These are phyloP conservation scores for Xylariaceae sp. DNA, from an alignment of 2,329 filamentous ascomycete species.

Conservation along the genomic window DNA sequence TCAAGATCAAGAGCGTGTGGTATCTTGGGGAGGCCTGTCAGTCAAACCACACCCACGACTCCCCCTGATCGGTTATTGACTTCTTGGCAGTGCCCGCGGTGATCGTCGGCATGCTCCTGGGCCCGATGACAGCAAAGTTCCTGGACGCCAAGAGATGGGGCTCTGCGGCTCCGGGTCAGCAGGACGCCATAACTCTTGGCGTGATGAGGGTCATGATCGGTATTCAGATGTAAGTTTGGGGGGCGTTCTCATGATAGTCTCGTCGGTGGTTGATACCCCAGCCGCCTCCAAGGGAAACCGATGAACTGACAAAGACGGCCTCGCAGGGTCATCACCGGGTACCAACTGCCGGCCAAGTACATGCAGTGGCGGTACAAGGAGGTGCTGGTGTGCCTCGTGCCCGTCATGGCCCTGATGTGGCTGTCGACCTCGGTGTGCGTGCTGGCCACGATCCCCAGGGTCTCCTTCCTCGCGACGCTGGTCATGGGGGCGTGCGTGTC, in stretches of 20 bases:
- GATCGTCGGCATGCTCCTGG: slow-evolving; percentile 44
- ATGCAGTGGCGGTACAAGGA: slow-evolving; percentile 41
- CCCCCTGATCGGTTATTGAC: too few species aligned
- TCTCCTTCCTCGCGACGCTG: slow-evolving; percentile 45
- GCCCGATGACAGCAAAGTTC: slow-evolving; percentile 47
- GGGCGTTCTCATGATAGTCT: too few species aligned
- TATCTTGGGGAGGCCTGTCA: slow-evolving; percentile 47
- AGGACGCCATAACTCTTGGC: slow-evolving; percentile 36
- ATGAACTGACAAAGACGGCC: too few species aligned
- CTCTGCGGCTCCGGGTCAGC: slow-evolving; percentile 24
- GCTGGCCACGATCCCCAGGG: slow-evolving; percentile 44
- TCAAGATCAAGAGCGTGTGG: slow-evolving; percentile 45
- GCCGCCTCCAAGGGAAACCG: too few species aligned
- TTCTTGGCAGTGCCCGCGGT: slow-evolving; percentile 43
- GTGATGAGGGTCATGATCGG: slow-evolving; percentile 54
- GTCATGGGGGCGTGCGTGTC: slow-evolving; percentile 55
- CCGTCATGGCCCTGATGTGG: slow-evolving; percentile 58
- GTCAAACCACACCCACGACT: slow-evolving; percentile 14
- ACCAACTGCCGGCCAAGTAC: slow-evolving; percentile 53
- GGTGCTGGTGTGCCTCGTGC: slow-evolving; percentile 46
- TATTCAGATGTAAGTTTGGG: slow-evolving; percentile 45
- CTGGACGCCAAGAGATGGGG: slow-evolving; percentile 37
- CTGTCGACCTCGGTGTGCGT: slow-evolving; percentile 49
- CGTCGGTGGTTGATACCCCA: too few species aligned
- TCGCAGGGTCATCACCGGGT: slow-evolving; percentile 47